Conservation (phyloP, 345 rosid species). For the Gossypium bickii region DNA sequence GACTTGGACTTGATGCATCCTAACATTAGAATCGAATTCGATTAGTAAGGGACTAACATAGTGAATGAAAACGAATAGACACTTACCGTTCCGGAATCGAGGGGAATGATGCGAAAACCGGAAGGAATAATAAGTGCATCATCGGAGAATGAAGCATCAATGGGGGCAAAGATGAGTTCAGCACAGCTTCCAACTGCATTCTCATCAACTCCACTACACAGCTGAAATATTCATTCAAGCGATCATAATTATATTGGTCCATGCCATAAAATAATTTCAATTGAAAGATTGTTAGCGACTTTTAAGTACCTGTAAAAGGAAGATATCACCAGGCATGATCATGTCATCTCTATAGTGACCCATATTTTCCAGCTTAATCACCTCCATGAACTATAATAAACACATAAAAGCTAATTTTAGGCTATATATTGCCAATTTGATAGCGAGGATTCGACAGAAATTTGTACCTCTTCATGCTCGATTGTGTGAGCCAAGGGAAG, state of each 20-base stretch:
- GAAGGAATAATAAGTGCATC: slow-evolving; percentile 95
- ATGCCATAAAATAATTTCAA: not conserved
- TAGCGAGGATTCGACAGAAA: not conserved
- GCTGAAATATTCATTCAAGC: slow-evolving; percentile 35
- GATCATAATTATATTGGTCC: not conserved
- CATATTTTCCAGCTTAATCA: slow-evolving; percentile 80
- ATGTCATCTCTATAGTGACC: slow-evolving; percentile 83
- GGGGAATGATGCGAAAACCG: slow-evolving; percentile 93
- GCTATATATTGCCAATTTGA: not conserved
- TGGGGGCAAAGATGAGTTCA: slow-evolving; percentile 92
- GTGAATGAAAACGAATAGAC: not conserved
- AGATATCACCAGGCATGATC: slow-evolving; percentile 83
- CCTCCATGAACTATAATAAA: slow-evolving; percentile 73
- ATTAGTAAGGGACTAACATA: not conserved
- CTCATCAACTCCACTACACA: slow-evolving; percentile 93
- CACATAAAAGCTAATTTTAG: not conserved
- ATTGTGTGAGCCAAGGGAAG: slow-evolving; percentile 96
- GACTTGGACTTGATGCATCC: slow-evolving; percentile 85
- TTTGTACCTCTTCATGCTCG: slow-evolving; percentile 82
- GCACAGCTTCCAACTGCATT: slow-evolving; percentile 76
- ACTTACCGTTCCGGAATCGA: slow-evolving; percentile 69
- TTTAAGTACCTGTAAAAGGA: slow-evolving; percentile 79
- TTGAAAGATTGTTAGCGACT: not conserved
- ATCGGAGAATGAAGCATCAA: slow-evolving; percentile 92
- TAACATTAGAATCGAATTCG: slow-evolving; percentile 21